phyloP scores from a whole-genome alignment of 192 early-diverging fungal genomes.

The Linderina pennispora region DNA sequence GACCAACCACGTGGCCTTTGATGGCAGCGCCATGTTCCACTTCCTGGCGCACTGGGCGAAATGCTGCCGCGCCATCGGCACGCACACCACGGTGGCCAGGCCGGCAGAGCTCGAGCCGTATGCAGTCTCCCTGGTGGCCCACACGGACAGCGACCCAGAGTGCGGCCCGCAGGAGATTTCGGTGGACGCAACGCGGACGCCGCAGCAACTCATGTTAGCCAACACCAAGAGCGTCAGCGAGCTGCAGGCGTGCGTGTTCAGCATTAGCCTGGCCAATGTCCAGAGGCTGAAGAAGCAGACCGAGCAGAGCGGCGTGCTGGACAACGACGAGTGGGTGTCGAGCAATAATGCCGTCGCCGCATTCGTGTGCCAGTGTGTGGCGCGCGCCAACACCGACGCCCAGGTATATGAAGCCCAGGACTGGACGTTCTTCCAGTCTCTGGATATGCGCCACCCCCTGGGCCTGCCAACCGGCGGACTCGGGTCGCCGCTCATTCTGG shows the following conservation, averaged over 20 bases:
- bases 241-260: slow-evolving; percentile 19
- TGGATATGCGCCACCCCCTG: slow-evolving; percentile 37
- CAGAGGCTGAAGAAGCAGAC: slow-evolving; percentile 9
- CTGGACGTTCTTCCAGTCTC: slow-evolving; percentile 34
- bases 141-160: not conserved
- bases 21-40: slow-evolving; percentile 38
- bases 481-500: slow-evolving; percentile 36
- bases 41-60: slow-evolving; percentile 33
- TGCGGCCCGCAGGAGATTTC: slow-evolving; percentile 17
- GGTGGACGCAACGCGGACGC: slow-evolving; percentile 20
- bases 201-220: not conserved
- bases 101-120: slow-evolving; percentile 9
- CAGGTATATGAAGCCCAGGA: slow-evolving; percentile 17
- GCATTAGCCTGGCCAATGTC: slow-evolving; percentile 2
- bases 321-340: slow-evolving; percentile 27
- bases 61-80: slow-evolving; percentile 7
- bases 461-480: slow-evolving; percentile 18
- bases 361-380: slow-evolving; percentile 20
- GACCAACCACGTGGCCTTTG: slow-evolving; percentile 41
- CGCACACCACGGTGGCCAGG: not conserved
- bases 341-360: slow-evolving; percentile 24
- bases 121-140: slow-evolving; percentile 1
- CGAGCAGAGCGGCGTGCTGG: slow-evolving; percentile 16
- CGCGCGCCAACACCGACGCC: slow-evolving; percentile 20
- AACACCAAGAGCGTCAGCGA: slow-evolving; percentile 3